Evolutionary conservation across 441 rosid genomes (phyloP).

Genomic region (Isatis lusitanica): DNA sequence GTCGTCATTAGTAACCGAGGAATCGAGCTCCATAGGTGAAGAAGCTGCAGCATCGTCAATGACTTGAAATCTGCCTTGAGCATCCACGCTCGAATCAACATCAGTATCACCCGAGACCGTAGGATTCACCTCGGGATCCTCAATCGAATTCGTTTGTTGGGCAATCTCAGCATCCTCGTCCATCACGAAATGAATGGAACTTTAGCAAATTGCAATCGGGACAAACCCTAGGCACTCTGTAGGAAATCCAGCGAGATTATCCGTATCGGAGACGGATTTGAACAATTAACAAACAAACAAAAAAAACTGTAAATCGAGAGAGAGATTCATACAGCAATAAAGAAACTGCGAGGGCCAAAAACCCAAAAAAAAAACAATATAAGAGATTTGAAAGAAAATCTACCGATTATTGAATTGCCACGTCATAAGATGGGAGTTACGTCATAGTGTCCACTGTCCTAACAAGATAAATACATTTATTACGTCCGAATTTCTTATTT

Average conservation of each 20-base stretch:
- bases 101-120: conserved; percentile 36
- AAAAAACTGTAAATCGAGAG: neutral
- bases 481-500: neutral
- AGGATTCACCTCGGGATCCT: conserved; percentile 31
- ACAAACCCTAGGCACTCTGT: conserved; percentile 18
- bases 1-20: conserved; percentile 3
- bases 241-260: neutral
- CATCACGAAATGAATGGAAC: conserved; percentile 24
- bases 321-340: neutral
- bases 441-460: neutral
- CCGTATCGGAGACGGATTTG: conserved; percentile 2
- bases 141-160: conserved; percentile 30
- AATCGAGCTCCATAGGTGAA: conserved; percentile 32
- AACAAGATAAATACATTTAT: neutral
- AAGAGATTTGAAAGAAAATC: neutral
- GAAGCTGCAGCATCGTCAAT: conserved; percentile 24
- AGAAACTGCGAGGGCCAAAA: neutral
- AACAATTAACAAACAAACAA: neutral
- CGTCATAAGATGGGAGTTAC: neutral
- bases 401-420: neutral
- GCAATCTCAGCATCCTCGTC: conserved; percentile 36
- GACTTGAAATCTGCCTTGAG: conserved; percentile 21
- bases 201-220: neutral
- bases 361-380: neutral
- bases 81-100: conserved; percentile 27